Conservation (phyloP, 805 yeast species). For the Pichia nanzhaoensis region DNA sequence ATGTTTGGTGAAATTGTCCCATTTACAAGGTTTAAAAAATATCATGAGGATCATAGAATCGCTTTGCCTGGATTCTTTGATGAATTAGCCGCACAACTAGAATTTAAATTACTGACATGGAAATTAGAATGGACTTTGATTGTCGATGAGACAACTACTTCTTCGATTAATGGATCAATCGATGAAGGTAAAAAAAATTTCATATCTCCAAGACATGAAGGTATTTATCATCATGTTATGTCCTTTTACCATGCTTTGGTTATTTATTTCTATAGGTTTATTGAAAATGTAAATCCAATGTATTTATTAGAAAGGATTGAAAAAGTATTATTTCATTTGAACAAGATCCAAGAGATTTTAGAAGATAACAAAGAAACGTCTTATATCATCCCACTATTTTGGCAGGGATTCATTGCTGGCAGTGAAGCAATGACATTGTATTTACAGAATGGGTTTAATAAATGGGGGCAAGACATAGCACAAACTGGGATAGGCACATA, state of each 20-base stretch:
- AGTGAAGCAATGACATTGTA: conserved; percentile 59
- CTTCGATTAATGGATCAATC: conserved; percentile 1
- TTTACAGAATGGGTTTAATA: conserved; percentile 58
- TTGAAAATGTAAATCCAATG: conserved; percentile 47
- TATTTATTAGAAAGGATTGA: conserved; percentile 57
- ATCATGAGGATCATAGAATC: conserved; percentile 34
- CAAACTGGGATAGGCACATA: conserved; percentile 65
- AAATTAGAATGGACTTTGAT: conserved; percentile 63
- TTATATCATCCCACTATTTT: conserved; percentile 67
- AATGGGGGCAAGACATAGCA: conserved; percentile 65
- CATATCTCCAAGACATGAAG: conserved; percentile 54
- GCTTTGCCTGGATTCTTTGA: conserved; percentile 32
- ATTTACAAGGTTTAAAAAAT: conserved; percentile 54
- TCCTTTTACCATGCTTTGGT: conserved; percentile 69
- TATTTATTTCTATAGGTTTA: conserved; percentile 64
- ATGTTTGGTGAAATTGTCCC: conserved; percentile 69
- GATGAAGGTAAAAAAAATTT: conserved; percentile 25
- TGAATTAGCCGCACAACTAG: conserved; percentile 34
- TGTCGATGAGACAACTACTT: conserved; percentile 22
- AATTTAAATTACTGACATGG: conserved; percentile 56
- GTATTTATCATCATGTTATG: conserved; percentile 71
- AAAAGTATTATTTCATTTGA: conserved; percentile 55
- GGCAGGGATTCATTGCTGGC: conserved; percentile 89
- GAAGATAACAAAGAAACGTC: conserved; percentile 40
- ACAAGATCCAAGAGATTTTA: conserved; percentile 52